Evolutionary conservation across 768 basidiomycete genomes (phyloP).

Genomic region (Kwoniella bestiolae): DNA sequence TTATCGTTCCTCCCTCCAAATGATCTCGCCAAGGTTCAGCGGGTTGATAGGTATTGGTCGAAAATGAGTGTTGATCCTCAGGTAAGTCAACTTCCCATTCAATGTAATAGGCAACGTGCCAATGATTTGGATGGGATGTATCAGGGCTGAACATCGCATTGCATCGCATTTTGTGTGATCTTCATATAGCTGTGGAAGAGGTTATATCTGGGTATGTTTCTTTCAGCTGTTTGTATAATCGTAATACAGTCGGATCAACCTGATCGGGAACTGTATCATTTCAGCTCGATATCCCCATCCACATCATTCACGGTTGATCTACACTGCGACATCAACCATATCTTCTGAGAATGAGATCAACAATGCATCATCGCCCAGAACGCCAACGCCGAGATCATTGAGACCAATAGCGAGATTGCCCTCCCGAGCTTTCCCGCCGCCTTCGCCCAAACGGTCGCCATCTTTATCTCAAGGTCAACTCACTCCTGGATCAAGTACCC

Average conservation of each 20-base stretch:
- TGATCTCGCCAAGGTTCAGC: constrained; percentile 47
- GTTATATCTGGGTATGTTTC: constrained; percentile 51
- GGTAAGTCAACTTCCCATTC: constrained; percentile 34
- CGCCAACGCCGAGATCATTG: constrained; percentile 21
- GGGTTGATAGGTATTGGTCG: constrained; percentile 50
- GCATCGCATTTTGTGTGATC: background rate
- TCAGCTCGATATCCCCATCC: constrained; percentile 52
- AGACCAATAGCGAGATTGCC: constrained; percentile 51
- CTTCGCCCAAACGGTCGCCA: constrained; percentile 46
- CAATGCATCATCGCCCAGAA: constrained; percentile 4
- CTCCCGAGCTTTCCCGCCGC: constrained; percentile 52
- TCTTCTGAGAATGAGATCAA: background rate
- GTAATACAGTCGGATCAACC: background rate
- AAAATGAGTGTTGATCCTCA: constrained; percentile 54
- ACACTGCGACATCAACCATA: constrained; percentile 3
- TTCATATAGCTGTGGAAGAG: constrained; percentile 53
- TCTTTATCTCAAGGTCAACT: constrained; percentile 14
- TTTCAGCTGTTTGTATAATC: background rate
- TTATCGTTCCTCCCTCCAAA: constrained; percentile 46
- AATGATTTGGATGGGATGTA: constrained; percentile 20
- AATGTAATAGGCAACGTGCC: constrained; percentile 1
- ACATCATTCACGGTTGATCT: constrained; percentile 43
- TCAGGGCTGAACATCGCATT: constrained; percentile 35
- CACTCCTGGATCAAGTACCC: background rate
- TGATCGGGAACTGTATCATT: background rate